Conservation (phyloP, 2,329 filamentous ascomycete genomes). For the Aspergillus latus region DNA sequence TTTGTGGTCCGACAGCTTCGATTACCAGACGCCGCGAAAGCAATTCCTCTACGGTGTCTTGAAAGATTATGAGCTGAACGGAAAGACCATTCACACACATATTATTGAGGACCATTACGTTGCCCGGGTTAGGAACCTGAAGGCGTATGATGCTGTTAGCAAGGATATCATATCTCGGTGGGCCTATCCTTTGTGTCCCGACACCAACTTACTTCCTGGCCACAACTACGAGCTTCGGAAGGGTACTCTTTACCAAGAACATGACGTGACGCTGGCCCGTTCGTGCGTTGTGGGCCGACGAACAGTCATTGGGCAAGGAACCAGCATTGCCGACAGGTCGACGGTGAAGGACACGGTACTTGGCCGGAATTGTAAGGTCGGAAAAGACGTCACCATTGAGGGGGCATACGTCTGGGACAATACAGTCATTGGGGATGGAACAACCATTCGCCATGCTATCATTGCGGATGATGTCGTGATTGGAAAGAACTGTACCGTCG, state of each 20-base stretch:
- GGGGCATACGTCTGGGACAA: constrained; percentile 89
- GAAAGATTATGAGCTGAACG: constrained; percentile 95
- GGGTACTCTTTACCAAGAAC: constrained; percentile 74
- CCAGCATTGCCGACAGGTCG: constrained; percentile 70
- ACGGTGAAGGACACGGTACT: constrained; percentile 74
- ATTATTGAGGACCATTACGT: constrained; percentile 81
- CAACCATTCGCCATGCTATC: constrained; percentile 69
- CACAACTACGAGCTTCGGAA: constrained; percentile 73
- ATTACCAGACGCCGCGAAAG: constrained; percentile 85
- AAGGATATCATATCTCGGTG: constrained; percentile 83
- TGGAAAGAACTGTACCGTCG: constrained; percentile 68
- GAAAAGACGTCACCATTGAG: constrained; percentile 75
- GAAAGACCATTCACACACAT: constrained; percentile 92
- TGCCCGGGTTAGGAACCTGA: constrained; percentile 79
- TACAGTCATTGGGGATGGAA: constrained; percentile 71
- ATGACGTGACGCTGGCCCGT: constrained; percentile 70
- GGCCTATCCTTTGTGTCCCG: constrained; percentile 85
- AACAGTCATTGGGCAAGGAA: constrained; percentile 74
- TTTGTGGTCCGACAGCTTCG: constrained; percentile 95
- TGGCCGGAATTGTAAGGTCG: constrained; percentile 81
- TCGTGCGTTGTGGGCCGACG: constrained; percentile 68
- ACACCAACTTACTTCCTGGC: constrained; percentile 77
- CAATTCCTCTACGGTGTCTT: constrained; percentile 90
- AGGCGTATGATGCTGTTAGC: constrained; percentile 85
- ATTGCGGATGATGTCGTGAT: constrained; percentile 71